Base-by-base conservation (phyloP, 1,284 basidiomycete species). In the Trichosporon sp. region DNA sequence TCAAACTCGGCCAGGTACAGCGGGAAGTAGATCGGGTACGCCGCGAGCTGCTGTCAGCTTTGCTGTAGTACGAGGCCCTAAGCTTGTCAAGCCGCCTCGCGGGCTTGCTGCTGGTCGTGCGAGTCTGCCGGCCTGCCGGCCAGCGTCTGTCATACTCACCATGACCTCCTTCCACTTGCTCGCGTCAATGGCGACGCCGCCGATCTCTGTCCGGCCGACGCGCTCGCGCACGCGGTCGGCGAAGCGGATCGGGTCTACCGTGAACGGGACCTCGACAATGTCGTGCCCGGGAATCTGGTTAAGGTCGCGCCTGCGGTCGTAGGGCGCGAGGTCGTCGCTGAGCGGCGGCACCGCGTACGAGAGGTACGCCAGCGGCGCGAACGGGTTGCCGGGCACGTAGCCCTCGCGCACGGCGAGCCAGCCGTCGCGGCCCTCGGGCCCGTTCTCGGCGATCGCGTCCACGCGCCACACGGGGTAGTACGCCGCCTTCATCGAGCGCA, bases 271-370 rank as follows among this genome's bases (percentile, higher is more conserved):
- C 88, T 82, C 69, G 84, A 87, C 75, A 42, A 87, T 81, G 63
- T 87, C 87, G 76, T 91, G 91, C 18, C 91, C 87, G 62, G 91
- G 90, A 65, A 93, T 84, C 70, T 88, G 87, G 66, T 86, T 87
- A 27, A 84, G 74, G 63, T 80, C 74, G 11, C 80, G 63, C 0
- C 70, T 63, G 2, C 83, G 79, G 65, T 81, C 72, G 65, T 78
- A 80, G 5, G 72, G 65, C 8, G 73, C 70, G 21, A 82, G 70
- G 0, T 76, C 71, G 29, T 73, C 62, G 13, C 72, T 72, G 9
- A 83, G 64, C 2, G 76, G 75, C 8, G 77, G 78, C 11, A 78
- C 74, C 15, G 80, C 74, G 70, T 75, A 82, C 9, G 80, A 80
- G 4, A 83, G 70, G 64, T 81, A 81, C 29, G 78, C 79, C 9